Percentiles rank a stretch among this genome's conserved stretches.
These are phyloP conservation scores for Aphanomyces euteiches DNA, from an alignment of 352 stramenopile species.

Conservation along the genomic window DNA sequence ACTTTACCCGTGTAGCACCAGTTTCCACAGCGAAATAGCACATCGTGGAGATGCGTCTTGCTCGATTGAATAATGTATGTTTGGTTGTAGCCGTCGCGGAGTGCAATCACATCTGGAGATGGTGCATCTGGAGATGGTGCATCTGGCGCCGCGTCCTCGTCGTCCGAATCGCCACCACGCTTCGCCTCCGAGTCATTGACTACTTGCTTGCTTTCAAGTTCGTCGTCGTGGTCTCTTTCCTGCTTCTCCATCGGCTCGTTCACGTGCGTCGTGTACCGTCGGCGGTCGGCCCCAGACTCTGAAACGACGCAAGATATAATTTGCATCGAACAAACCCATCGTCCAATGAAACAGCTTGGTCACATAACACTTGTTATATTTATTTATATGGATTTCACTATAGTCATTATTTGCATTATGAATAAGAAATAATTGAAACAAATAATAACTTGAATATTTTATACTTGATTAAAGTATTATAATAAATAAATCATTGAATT, in stretches of 20 bases:
- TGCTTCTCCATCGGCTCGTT: slow-evolving; percentile 23
- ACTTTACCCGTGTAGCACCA: slow-evolving; percentile 93
- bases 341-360: background rate
- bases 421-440: background rate
- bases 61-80: slow-evolving; percentile 87
- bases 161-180: slow-evolving; percentile 23
- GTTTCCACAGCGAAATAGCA: slow-evolving; percentile 93
- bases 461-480: no score
- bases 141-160: slow-evolving; percentile 27
- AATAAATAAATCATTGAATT: no score
- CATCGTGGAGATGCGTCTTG: slow-evolving; percentile 70
- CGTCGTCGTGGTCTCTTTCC: slow-evolving; percentile 12
- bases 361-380: background rate
- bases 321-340: background rate
- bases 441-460: background rate
- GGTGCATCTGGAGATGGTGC: slow-evolving; percentile 50
- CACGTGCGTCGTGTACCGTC: background rate
- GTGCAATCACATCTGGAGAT: slow-evolving; percentile 57
- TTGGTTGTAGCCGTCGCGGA: slow-evolving; percentile 89
- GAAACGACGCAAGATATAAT: slow-evolving; percentile 22
- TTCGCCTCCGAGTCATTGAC: slow-evolving; percentile 14
- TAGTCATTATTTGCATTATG: no score
- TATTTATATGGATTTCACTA: no score
- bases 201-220: slow-evolving; percentile 15
- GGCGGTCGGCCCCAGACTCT: background rate